Evolutionary conservation across 148 eudicot genomes (phyloP).

Genomic region (Salicornia ramosissima): DNA sequence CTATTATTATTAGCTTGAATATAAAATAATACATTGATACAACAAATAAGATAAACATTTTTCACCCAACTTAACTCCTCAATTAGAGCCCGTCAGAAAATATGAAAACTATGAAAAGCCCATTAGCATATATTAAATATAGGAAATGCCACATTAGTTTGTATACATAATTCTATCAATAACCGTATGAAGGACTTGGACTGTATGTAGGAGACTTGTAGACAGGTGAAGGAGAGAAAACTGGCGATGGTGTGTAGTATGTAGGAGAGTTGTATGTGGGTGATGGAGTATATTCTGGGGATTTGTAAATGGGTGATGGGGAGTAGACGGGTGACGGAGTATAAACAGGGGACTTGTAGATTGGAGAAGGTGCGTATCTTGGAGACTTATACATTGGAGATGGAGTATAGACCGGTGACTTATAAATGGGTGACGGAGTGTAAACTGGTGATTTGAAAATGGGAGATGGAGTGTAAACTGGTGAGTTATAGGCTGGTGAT

Average conservation of each 20-base stretch:
- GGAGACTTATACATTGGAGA: neutral
- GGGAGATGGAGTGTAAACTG: too few species aligned
- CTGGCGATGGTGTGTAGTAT: neutral
- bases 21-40: too few species aligned
- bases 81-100: too few species aligned
- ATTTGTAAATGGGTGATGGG: neutral
- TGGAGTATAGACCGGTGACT: neutral
- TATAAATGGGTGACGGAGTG: neutral
- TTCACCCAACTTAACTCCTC: too few species aligned
- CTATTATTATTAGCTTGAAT: too few species aligned
- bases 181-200: conserved; percentile 13
- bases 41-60: too few species aligned
- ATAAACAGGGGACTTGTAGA: neutral
- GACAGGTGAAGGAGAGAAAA: neutral
- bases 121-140: too few species aligned
- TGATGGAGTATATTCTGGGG: neutral
- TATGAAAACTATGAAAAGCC: too few species aligned
- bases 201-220: conserved; percentile 16
- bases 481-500: conserved; percentile 7
- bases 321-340: conserved; percentile 1
- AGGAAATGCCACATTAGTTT: too few species aligned
- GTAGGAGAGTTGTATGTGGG: neutral
- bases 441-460: too few species aligned
- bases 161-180: neutral
- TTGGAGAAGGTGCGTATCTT: neutral